Conservation (phyloP, 139 green algal species). For the Tetratostichococcus sp. region DNA sequence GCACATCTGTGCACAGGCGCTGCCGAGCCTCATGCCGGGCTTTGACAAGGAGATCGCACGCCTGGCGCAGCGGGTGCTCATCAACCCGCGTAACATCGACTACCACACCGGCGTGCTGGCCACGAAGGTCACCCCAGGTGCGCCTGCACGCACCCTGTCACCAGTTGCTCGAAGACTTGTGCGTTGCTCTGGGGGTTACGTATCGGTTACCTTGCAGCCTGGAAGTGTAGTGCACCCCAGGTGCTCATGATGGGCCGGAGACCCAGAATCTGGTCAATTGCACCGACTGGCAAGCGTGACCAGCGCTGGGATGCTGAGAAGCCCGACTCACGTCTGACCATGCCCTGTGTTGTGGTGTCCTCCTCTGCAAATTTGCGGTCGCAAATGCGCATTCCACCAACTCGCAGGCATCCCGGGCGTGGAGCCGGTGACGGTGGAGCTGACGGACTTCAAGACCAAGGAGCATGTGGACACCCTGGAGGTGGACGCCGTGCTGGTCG, state of each 20-base stretch:
- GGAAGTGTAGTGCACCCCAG: too few species aligned
- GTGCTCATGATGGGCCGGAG: constrained; percentile 45
- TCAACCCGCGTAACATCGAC: constrained; percentile 92
- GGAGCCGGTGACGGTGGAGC: constrained; percentile 94
- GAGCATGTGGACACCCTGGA: constrained; percentile 92
- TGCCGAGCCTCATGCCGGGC: constrained; percentile 96
- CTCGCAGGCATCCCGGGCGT: constrained; percentile 63
- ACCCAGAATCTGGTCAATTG: too few species aligned
- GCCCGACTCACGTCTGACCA: too few species aligned
- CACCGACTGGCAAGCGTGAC: too few species aligned
- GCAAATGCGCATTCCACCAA: too few species aligned
- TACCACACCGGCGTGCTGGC: constrained; percentile 88
- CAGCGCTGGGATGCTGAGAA: too few species aligned
- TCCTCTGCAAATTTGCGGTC: too few species aligned
- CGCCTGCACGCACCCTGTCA: too few species aligned
- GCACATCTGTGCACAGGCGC: constrained; percentile 44
- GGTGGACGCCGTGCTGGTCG: constrained; percentile 91
- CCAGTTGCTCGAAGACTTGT: too few species aligned
- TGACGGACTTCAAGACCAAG: constrained; percentile 98
- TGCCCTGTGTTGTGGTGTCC: too few species aligned
- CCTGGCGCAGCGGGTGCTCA: constrained; percentile 88
- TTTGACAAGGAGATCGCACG: constrained; percentile 97
- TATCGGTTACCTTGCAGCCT: too few species aligned
- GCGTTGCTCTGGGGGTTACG: too few species aligned
- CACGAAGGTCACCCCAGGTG: constrained; percentile 85